A percentile compares a stretch with the other conserved stretches of the same genome.
These are phyloP conservation scores for Penicillium sp. DNA, from an alignment of 2,329 filamentous ascomycete species.

Conservation along the genomic window DNA sequence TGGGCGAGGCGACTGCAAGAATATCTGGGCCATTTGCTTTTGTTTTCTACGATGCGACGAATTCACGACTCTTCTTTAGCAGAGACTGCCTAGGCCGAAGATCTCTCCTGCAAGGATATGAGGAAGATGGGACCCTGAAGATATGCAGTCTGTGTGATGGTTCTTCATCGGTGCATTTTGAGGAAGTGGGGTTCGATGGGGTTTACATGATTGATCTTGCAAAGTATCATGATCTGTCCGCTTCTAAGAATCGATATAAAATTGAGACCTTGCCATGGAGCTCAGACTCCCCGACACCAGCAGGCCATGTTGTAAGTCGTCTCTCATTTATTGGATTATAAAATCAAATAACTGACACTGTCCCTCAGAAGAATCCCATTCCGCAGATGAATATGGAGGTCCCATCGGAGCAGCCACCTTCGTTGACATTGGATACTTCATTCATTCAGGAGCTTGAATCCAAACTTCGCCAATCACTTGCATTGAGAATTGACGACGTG, in stretches of 20 bases:
- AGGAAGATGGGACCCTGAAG: constrained; percentile 52
- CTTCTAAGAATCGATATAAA: constrained; percentile 15
- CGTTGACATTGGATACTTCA: constrained; percentile 42
- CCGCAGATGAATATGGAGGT: constrained; percentile 45
- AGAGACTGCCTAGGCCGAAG: constrained; percentile 84
- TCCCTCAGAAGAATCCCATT: constrained; percentile 41
- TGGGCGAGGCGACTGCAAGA: constrained; percentile 53
- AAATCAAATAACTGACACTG: not conserved
- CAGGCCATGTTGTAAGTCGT: constrained; percentile 25
- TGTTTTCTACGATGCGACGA: constrained; percentile 69
- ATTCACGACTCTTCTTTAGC: constrained; percentile 71
- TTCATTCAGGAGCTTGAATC: constrained; percentile 56
- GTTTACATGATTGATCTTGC: constrained; percentile 68
- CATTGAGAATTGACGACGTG: constrained; percentile 64
- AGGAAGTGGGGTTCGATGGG: constrained; percentile 81
- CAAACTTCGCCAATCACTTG: constrained; percentile 62
- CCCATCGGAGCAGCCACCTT: constrained; percentile 30
- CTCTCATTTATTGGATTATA: not conserved
- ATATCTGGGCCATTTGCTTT: constrained; percentile 88
- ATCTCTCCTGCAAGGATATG: constrained; percentile 65
- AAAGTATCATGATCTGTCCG: constrained; percentile 8
- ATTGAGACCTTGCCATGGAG: constrained; percentile 33
- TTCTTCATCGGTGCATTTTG: constrained; percentile 55
- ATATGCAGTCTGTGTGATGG: constrained; percentile 71
- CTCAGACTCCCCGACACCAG: constrained; percentile 12